Base-by-base conservation (phyloP, 2,329 filamentous ascomycete genomes). In the Xylariaceae sp. region DNA sequence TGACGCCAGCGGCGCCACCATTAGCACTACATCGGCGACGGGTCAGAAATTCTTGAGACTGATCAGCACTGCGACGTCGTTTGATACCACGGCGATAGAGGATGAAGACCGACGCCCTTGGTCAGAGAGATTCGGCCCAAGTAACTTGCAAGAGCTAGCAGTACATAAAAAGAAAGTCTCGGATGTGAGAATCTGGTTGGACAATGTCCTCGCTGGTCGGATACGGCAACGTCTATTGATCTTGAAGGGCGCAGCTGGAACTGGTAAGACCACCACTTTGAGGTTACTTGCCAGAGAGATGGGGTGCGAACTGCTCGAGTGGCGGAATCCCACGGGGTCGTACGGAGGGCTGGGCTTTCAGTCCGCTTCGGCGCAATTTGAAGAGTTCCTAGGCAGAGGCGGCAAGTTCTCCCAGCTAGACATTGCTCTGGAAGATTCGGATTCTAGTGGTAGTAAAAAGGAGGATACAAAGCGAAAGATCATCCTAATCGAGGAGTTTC, bases 121-220 rank as follows among this genome's bases (percentile, higher is more conserved):
- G 92, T 87, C 87, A 14, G 91, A 96, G 59, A 82, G 85, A 58
- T 97, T 90, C 67, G 85, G 81, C 2, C 92, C 92, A 0, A 62
- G 67, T 2, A 86, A 80, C 58, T 67, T 96, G 11, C 84, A 90
- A 14, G 92, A 97, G 70, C 74, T 99, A 41, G 92, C 87, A 0
- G 92, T 99, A 15, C 91, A 99, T 68, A 96, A 95, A 73, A 94
- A 82, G 61, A 99, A 99, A 68, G 88, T 97, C 6, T 72, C 82
- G 2, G 91, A 97, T 69, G 91, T 97, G 41, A 81, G 84, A 51
- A 77, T 72, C 51, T 97, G 94, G 91, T 72, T 99, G 32, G 82
- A 87, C 39, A 81, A 85, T 62, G 88, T 90, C 15, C 79, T 90
- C 54, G 67, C 70, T 22, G 87, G 89, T 14, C 74, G 75, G 35